A percentile compares a stretch with the other conserved stretches of the same genome.
Conservation (phyloP, 495 filamentous ascomycete genomes). For the Aspergillus ostianus region DNA sequence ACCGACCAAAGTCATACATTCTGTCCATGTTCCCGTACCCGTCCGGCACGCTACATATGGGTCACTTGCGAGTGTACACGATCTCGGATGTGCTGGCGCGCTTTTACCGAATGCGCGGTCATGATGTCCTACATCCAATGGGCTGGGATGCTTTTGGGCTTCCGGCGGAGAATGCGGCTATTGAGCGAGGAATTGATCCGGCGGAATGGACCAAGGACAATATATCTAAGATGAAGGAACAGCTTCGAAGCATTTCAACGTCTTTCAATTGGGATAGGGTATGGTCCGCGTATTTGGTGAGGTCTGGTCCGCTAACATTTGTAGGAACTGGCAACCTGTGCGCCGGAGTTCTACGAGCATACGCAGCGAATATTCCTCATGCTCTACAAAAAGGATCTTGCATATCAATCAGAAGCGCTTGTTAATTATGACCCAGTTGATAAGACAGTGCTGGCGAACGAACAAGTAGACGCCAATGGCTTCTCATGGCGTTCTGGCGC, state of each 20-base stretch:
- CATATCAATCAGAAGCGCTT: conserved; percentile 73
- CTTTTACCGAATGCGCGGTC: conserved; percentile 72
- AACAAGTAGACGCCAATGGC: conserved; percentile 80
- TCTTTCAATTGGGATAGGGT: conserved; percentile 82
- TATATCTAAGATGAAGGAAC: conserved; percentile 80
- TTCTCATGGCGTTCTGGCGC: conserved; percentile 86
- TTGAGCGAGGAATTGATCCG: conserved; percentile 77
- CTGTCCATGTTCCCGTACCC: conserved; percentile 94
- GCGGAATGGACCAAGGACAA: conserved; percentile 76
- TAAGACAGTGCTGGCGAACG: conserved; percentile 85
- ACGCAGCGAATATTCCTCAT: conserved; percentile 82
- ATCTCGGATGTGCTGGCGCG: conserved; percentile 83
- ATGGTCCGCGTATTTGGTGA: conserved; percentile 29
- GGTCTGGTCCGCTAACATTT: conserved; percentile 9
- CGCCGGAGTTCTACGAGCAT: conserved; percentile 82
- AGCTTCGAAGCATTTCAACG: conserved; percentile 71
- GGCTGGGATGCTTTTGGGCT: conserved; percentile 93
- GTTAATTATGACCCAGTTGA: conserved; percentile 93
- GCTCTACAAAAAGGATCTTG: conserved; percentile 67
- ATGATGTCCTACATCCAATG: conserved; percentile 80
- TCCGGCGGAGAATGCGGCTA: conserved; percentile 91
- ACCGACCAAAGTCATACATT: conserved; percentile 65
- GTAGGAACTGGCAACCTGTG: conserved; percentile 80
- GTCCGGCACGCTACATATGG: conserved; percentile 84
- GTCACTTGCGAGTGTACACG: conserved; percentile 85